phyloP scores from a whole-genome alignment of 2,329 filamentous ascomycete species.

The Ophiostoma triangulosporum region DNA sequence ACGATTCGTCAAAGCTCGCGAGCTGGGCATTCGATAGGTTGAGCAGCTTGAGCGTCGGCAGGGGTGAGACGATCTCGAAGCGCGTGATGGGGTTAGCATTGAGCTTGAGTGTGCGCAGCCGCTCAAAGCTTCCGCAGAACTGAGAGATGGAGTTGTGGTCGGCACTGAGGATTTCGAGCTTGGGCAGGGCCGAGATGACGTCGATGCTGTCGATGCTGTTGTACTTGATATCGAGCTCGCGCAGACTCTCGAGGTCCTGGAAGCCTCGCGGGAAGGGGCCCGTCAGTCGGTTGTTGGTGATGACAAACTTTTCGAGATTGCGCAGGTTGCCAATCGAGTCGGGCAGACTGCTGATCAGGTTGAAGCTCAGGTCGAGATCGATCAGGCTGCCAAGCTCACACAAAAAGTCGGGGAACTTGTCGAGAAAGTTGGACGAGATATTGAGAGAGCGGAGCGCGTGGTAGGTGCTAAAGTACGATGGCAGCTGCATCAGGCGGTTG shows the following conservation, averaged over 20 bases:
- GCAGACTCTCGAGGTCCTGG: conserved; percentile 59
- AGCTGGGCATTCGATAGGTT: conserved; percentile 88
- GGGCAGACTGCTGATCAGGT: conserved; percentile 67
- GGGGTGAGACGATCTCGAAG: conserved; percentile 66
- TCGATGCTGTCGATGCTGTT: conserved; percentile 84
- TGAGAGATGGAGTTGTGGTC: conserved; percentile 89
- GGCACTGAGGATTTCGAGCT: conserved; percentile 74
- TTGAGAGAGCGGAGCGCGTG: conserved; percentile 70
- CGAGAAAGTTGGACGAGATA: conserved; percentile 84
- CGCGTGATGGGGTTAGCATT: conserved; percentile 94
- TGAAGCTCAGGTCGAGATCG: conserved; percentile 94
- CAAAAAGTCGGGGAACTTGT: conserved; percentile 72
- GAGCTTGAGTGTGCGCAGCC: conserved; percentile 69
- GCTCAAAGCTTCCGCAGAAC: conserved; percentile 79
- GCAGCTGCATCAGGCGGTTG: conserved; percentile 70
- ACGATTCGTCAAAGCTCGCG: conserved; percentile 77
- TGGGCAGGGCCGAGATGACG: conserved; percentile 68
- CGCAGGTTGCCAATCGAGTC: conserved; percentile 64
- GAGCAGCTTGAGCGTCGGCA: conserved; percentile 71
- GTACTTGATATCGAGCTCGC: conserved; percentile 89
- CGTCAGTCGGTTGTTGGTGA: conserved; percentile 83
- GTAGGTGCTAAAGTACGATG: conserved; percentile 71
- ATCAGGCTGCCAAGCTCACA: conserved; percentile 72
- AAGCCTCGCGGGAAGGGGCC: conserved; percentile 64
- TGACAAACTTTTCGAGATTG: conserved; percentile 77